Percentiles rank a stretch among this genome's conserved stretches.
Conservation (phyloP, 345 rosid species). For the Ceriops zippeliana region DNA sequence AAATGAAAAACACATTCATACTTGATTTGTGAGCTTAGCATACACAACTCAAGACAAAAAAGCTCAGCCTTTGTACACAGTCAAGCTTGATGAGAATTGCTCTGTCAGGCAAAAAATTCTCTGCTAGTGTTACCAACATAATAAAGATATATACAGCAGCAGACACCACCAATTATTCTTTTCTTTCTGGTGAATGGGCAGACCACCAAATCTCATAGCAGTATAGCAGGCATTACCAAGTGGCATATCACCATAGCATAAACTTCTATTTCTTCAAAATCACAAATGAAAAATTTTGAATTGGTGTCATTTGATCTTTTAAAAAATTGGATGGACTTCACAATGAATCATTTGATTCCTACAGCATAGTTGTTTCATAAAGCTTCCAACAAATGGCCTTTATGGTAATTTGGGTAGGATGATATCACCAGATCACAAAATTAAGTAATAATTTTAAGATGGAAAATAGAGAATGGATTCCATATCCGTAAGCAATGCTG, state of each 20-base stretch:
- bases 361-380: too few species aligned
- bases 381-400: not conserved
- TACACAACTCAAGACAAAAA: slow-evolving; percentile 30
- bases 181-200: too few species aligned
- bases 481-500: slow-evolving; percentile 8
- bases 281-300: too few species aligned
- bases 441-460: not conserved
- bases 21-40: slow-evolving; percentile 55
- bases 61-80: slow-evolving; percentile 31
- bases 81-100: slow-evolving; percentile 21
- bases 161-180: too few species aligned
- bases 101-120: slow-evolving; percentile 14
- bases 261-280: too few species aligned
- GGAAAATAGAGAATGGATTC: not conserved
- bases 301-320: too few species aligned
- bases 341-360: too few species aligned
- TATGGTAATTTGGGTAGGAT: not conserved
- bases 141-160: slow-evolving; percentile 2
- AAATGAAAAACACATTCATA: slow-evolving; percentile 86
- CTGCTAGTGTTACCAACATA: slow-evolving; percentile 11
- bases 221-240: too few species aligned
- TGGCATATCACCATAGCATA: too few species aligned
- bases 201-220: too few species aligned
- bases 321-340: too few species aligned
- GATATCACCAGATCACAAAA: not conserved